These are phyloP conservation scores for Willaertia magna DNA, from an alignment of 208 protist genomes.

Conservation along the genomic window DNA sequence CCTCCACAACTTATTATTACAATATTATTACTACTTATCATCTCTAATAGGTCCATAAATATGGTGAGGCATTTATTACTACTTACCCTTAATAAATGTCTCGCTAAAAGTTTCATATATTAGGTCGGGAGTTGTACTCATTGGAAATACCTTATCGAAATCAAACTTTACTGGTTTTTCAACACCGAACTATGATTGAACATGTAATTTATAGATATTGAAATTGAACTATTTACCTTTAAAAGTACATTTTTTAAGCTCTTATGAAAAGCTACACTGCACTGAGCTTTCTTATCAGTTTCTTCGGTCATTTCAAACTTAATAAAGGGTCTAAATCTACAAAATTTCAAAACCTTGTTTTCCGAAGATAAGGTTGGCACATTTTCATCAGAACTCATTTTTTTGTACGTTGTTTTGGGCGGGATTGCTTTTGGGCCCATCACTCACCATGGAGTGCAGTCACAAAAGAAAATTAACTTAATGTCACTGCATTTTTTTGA, in stretches of 20 bases:
- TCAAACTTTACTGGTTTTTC: neutral
- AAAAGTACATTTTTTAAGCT: neutral
- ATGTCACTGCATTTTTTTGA: no score
- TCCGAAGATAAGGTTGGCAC: no score
- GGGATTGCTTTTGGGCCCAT: no score
- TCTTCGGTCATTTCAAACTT: neutral
- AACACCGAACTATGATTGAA: neutral
- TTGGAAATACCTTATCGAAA: neutral
- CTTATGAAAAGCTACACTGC: slow-evolving; percentile 8
- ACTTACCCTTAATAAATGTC: neutral
- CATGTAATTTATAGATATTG: neutral
- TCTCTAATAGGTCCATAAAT: no score
- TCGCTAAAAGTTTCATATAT: neutral
- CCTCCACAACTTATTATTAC: neutral
- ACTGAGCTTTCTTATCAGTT: neutral
- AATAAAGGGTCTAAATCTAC: slow-evolving; percentile 4
- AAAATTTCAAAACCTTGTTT: no score
- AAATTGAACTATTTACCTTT: neutral
- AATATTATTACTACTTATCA: neutral
- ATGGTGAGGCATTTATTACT: no score
- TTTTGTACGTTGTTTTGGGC: no score
- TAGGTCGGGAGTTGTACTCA: neutral
- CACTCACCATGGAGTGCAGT: no score
- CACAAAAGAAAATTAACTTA: no score
- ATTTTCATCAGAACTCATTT: neutral